These are phyloP conservation scores for Papiliotrema laurentii DNA, from an alignment of 1,284 basidiomycete genomes.

Conservation along the genomic window DNA sequence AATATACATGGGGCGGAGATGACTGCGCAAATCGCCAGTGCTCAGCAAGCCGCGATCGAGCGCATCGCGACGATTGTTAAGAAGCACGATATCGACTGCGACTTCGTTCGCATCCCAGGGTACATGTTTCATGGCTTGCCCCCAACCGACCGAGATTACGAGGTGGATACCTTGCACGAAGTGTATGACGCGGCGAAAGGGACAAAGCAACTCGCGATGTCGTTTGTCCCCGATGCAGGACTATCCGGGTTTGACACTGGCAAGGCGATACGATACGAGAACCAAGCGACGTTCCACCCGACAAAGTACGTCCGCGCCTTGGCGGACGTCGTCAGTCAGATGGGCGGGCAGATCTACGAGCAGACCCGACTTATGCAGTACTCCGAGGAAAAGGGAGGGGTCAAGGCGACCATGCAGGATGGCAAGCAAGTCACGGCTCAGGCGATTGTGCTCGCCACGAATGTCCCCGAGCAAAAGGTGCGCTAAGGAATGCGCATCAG, in stretches of 20 bases:
- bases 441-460: conserved; percentile 18
- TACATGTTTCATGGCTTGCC: conserved; percentile 24
- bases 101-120: conserved; percentile 14
- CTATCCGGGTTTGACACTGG: conserved; percentile 15
- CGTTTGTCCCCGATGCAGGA: conserved; percentile 14
- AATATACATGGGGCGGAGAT: conserved; percentile 13
- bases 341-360: conserved; percentile 20
- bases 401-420: conserved; percentile 8
- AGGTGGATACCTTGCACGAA: conserved; percentile 12
- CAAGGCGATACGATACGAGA: conserved; percentile 12
- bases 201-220: conserved; percentile 11
- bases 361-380: conserved; percentile 13
- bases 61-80: conserved; percentile 19
- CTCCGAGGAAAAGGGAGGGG: conserved; percentile 8
- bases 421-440: conserved; percentile 11
- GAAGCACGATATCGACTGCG: conserved; percentile 20
- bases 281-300: conserved; percentile 22
- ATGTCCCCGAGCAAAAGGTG: conserved; percentile 21
- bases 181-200: conserved; percentile 15
- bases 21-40: conserved; percentile 17
- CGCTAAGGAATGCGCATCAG: background rate
- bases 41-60: conserved; percentile 21
- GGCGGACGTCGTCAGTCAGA: conserved; percentile 9
- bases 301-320: conserved; percentile 19
- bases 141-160: conserved; percentile 6